Evolutionary conservation across 768 basidiomycete genomes (phyloP), one percentile per base, ranked within the genome.

Genomic region (Termitomyces heimii): DNA sequence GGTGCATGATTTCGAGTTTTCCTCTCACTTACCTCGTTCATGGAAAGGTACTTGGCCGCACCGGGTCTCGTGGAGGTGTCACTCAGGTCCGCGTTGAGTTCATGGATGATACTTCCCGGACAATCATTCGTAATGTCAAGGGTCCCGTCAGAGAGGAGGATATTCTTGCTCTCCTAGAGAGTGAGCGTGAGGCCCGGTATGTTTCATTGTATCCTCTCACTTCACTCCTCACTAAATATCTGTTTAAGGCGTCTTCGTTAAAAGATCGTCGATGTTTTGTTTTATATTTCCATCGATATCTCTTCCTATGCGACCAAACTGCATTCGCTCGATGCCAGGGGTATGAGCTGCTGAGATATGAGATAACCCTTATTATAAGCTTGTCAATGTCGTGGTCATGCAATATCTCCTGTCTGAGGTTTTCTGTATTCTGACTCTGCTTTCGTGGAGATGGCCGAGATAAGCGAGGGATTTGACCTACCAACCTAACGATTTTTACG

Each of bases 51-150:
- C 88, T 98, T 68, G 97, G 97, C 69, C 88, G 97, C 68, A 99
- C 97, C 71, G 96, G 96, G 61, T 98, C 95, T 67, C 92, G 96
- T 72, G 96, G 96, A 77, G 96, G 96, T 79, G 94, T 98, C 68
- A 98, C 94, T 60, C 95, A 98, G 81, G 95, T 98, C 76, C 93
- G 96, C 64, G 97, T 99, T 65, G 97, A 98, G 72, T 97, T 99
- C 80, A 88, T 98, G 89, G 96, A 98, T 73, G 95, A 98, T 73
- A 85, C 91, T 55, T 84, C 86, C 63, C 90, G 96, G 67, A 89
- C 92, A 64, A 97, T 99, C 75, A 96, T 98, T 75, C 92, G 96
- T 53, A 99, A 99, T 78, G 96, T 98, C 65, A 98, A 98, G 77
- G 97, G 97, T 0, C 96, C 97, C 60, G 95, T 98, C 59, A 80